Base-by-base conservation (phyloP, 2,329 filamentous ascomycete genomes). In the Davidsoniella virescens region DNA sequence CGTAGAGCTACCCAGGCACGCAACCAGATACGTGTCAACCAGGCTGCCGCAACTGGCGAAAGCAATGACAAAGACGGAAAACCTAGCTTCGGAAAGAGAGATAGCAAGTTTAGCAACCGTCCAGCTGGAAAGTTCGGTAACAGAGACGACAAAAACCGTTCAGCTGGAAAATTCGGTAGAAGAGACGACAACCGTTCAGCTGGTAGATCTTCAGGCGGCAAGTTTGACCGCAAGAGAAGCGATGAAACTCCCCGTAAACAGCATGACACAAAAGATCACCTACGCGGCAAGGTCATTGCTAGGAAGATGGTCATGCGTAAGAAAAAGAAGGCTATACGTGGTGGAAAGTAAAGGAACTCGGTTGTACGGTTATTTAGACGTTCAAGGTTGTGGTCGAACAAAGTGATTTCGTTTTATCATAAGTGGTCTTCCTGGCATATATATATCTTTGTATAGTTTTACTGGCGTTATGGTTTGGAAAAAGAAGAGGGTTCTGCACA, bases 41-140 rank as follows among this genome's bases (percentile, higher is more conserved):
- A 76, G 71, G 54, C 81, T 87, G 61, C 64, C 67, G 40, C 67
- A 67, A 53, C 54, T 12, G 29, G 16, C 8, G 38, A 44, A 16
- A 26, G 47, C 8, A 23, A 38, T 6, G 29, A 29, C 14, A 43
- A 8, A 16, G 33, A 40, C 25, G 45, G 40, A 42, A 54, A 47
- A 40, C 33, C 37, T 33, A 37, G 40, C 9, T n/a, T 37, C 47
- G 41, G 18, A 5, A 20, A 14, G 8, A 17, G 26, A n/a, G 43
- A 33, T 23, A 12, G 38, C 16, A 51, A 51, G 39, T 49, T 41
- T 33, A 9, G 29, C 12, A 33, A 33, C 12, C 8, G 29, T 23
- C 20, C 20, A 33, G 12, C 3, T 33, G 29, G 29, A 9, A 33
- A 33, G 10, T 29, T 61, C 59, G 10, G 63, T 68, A 57, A 61